These are phyloP conservation scores for Turritis glabra DNA, from an alignment of 345 rosid species.

Conservation along the genomic window DNA sequence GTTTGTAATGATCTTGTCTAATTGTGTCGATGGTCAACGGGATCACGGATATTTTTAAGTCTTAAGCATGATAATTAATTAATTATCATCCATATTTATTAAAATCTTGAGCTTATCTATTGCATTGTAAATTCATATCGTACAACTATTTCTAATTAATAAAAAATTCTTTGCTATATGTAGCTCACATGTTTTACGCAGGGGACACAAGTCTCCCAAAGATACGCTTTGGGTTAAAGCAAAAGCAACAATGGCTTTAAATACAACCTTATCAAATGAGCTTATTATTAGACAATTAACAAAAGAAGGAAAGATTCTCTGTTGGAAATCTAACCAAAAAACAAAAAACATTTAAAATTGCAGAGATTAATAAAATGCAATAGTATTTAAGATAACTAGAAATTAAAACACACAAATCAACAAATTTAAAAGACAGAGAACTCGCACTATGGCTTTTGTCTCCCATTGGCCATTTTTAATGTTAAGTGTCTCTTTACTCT, in stretches of 20 bases:
- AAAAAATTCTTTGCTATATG: background rate
- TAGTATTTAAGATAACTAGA: background rate
- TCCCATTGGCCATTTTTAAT: conserved; percentile 26
- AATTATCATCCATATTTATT: background rate
- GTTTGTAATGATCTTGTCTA: conserved; percentile 38
- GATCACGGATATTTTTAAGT: conserved; percentile 22
- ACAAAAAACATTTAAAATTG: background rate
- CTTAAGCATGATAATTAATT: background rate
- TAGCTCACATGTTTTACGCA: conserved; percentile 21
- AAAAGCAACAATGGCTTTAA: conserved; percentile 13
- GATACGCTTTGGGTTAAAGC: conserved; percentile 30
- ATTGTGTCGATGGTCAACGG: conserved; percentile 11
- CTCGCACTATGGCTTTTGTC: conserved; percentile 35
- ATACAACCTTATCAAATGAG: background rate
- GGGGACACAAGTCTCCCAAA: conserved; percentile 34
- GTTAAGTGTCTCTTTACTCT: conserved; percentile 19
- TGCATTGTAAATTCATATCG: background rate
- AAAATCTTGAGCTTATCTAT: background rate
- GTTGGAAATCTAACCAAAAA: background rate
- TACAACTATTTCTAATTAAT: background rate
- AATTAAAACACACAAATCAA: conserved; percentile 3
- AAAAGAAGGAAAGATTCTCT: background rate
- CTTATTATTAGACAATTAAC: conserved; percentile 5
- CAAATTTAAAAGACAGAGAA: conserved; percentile 25
- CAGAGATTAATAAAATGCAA: background rate